These are phyloP conservation scores for Globisporangium apiculatum DNA, from an alignment of 352 stramenopile genomes.

Conservation along the genomic window DNA sequence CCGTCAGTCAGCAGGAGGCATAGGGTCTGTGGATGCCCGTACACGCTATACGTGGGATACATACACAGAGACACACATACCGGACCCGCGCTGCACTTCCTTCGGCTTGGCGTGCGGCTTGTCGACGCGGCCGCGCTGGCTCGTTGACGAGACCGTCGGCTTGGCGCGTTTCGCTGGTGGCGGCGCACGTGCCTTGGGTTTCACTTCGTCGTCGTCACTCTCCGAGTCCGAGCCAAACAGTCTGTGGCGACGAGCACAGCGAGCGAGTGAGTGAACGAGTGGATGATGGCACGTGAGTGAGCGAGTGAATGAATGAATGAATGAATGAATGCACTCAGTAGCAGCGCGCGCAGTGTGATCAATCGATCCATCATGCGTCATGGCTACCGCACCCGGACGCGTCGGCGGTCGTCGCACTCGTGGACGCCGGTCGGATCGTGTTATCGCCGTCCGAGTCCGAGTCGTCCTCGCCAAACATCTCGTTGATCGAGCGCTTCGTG, in stretches of 20 bases:
- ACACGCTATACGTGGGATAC: background rate
- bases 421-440: constrained; percentile 38
- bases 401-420: constrained; percentile 44
- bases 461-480: constrained; percentile 85
- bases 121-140: constrained; percentile 7
- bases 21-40: background rate
- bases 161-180: constrained; percentile 50
- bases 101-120: constrained; percentile 9
- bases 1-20: background rate
- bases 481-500: constrained; percentile 83
- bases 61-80: constrained; percentile 1
- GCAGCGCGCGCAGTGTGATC: background rate
- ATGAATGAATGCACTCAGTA: background rate
- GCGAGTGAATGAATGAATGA: background rate
- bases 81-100: constrained; percentile 12
- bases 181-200: constrained; percentile 31
- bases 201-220: constrained; percentile 63
- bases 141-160: constrained; percentile 7
- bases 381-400: constrained; percentile 46
- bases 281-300: background rate
- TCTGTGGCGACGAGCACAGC: constrained; percentile 15
- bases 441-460: constrained; percentile 64
- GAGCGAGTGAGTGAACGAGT: background rate
- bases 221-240: constrained; percentile 86
- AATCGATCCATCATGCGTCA: background rate